Evolutionary conservation across 164 flowering plant species (phyloP).

Genomic region (Berberis vulgaris): DNA sequence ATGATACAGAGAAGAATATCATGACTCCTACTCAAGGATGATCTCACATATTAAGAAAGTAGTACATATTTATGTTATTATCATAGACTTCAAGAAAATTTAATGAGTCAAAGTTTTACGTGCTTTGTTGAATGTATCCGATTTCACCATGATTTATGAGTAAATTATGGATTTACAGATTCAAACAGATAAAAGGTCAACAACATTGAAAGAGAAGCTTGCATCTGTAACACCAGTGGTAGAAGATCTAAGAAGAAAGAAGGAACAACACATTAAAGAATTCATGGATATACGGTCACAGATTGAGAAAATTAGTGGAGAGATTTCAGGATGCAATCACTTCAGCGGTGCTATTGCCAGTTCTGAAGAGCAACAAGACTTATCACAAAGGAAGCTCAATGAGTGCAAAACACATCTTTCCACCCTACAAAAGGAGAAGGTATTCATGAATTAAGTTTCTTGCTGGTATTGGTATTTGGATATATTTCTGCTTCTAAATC

Average conservation of each 20-base stretch:
- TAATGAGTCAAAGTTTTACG: too few species aligned
- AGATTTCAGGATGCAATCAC: constrained; percentile 54
- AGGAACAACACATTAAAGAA: constrained; percentile 66
- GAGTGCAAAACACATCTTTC: constrained; percentile 60
- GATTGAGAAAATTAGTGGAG: constrained; percentile 66
- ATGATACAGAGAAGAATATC: too few species aligned
- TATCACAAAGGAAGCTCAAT: constrained; percentile 58
- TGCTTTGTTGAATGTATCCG: too few species aligned
- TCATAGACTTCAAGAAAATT: too few species aligned
- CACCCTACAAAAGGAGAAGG: constrained; percentile 82
- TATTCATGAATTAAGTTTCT: constrained; percentile 10
- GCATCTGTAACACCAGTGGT: constrained; percentile 55
- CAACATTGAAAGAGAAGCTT: constrained; percentile 63
- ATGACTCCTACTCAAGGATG: too few species aligned
- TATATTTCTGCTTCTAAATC: neutral
- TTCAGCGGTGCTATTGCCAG: too few species aligned
- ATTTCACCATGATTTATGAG: too few species aligned
- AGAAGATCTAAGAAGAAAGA: constrained; percentile 58
- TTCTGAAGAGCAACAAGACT: constrained; percentile 32
- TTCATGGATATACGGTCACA: constrained; percentile 54
- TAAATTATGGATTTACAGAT: constrained; percentile 19
- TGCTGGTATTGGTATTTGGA: neutral
- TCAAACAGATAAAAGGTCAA: constrained; percentile 40
- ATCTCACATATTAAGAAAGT: too few species aligned
- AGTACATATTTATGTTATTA: too few species aligned